phyloP scores from a whole-genome alignment of 1,139 yeast genomes.

The Nakaseomyces kungkrabaensis region DNA sequence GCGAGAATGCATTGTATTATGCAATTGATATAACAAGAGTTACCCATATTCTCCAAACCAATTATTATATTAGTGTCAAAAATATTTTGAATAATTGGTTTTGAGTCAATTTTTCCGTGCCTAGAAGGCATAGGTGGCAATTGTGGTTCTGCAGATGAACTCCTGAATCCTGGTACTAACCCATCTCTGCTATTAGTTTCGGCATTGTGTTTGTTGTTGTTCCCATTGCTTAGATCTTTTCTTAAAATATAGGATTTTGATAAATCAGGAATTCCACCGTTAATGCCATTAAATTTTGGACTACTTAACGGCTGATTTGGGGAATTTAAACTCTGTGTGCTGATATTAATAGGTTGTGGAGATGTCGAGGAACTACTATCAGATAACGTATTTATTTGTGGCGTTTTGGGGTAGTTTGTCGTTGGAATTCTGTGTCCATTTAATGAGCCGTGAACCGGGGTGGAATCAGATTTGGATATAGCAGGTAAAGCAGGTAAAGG shows the following conservation, averaged over 20 bases:
- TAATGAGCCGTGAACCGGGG: neutral
- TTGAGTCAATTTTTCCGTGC: slow-evolving; percentile 6
- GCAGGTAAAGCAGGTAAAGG: slow-evolving; percentile 1
- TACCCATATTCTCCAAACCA: slow-evolving; percentile 73
- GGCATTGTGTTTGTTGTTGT: neutral
- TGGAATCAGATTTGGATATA: neutral
- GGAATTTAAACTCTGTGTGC: neutral
- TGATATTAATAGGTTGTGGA: neutral
- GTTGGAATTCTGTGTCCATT: neutral
- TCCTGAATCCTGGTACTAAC: neutral
- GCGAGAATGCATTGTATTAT: slow-evolving; percentile 71
- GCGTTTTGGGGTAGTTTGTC: neutral
- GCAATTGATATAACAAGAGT: slow-evolving; percentile 89
- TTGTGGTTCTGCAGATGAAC: neutral
- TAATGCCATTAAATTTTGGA: neutral
- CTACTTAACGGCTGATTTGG: neutral
- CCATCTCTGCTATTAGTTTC: neutral
- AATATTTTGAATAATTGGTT: slow-evolving; percentile 5
- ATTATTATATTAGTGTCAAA: slow-evolving; percentile 30
- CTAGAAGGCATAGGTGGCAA: slow-evolving; percentile 2
- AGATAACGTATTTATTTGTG: neutral
- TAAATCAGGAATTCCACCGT: neutral
- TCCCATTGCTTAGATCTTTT: neutral
- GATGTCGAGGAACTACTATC: neutral
- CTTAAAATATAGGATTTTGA: neutral